Evolutionary conservation across 1,284 basidiomycete genomes (phyloP), one percentile per base, ranked within the genome.

Genomic region (Pascua guehoae): DNA sequence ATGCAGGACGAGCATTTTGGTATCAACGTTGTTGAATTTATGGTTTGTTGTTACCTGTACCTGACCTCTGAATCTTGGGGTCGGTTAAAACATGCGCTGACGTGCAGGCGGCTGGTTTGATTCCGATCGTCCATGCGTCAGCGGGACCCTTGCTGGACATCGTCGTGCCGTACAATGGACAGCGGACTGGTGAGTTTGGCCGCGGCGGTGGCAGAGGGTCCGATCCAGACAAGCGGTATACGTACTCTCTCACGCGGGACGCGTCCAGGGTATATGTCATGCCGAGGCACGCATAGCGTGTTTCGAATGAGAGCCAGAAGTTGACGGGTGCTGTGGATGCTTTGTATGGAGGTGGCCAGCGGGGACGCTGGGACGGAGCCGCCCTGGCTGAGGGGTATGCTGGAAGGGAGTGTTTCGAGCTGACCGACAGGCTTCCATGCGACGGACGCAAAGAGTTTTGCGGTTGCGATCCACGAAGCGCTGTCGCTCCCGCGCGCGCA

Each of bases 1-100:
- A 99, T 99, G 95, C 85, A 94, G 1, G 94, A 98, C 71, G 96
- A 99, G 75, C 95, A 99, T 73, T 98, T 98, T 66, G 96, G 96
- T 2, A 98, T 99, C 73, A 96, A 94, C 67, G 84, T 99, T 16
- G 95, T 98, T 9, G 95, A 99, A 74, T 95, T 91, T 67, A 95
- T 98, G 94, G 92, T 89, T 53, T 56, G 84, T 74, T 40, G 12
- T 8, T 5, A 18, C 5, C 42, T 39, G 24, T 24, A 12, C 41
- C 15, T 24, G 39, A 12, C n/a, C 12, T 18, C 16, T 40, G 43
- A 42, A 17, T 32, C 24, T 32, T 32, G 24, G 24, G 24, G 24
- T 32, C 24, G 24, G 24, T 32, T 32, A 32, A 7, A 32, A 32
- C 24, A 32, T 32, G 24, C 24, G 41, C 51, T 62, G n/a, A 46